Evolutionary conservation across 306 rosid genomes (phyloP), one percentile per base, ranked within the genome.

Genomic region (Pterocarpus santalinus): DNA sequence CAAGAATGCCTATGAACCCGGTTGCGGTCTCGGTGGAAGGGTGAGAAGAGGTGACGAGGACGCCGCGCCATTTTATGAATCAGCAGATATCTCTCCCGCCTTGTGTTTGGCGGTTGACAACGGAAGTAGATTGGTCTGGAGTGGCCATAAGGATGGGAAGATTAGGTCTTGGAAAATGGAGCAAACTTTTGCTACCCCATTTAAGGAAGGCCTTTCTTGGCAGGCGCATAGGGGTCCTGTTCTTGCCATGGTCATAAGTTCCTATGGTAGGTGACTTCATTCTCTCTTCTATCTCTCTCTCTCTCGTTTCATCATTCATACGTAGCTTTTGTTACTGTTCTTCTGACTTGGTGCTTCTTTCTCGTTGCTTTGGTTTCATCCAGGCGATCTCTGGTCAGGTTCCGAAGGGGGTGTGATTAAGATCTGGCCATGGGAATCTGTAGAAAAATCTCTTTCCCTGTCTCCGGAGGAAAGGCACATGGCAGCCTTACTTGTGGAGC

Each of bases 151-250:
- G 86, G 99, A 96, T 83, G 99, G 99, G 28, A 96, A 93, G 92
- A 88, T 96, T 51, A 86, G 97, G 77, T 92, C 98, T 2, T 93
- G 99, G 99, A 91, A 83, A 86, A 86, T 85, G 91, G 97, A 93
- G 78, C 97, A 90, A 83, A 78, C 88, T 30, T 81, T 86, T 76
- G 81, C 75, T 41, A 79, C 90, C 43, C 94, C 98, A 22, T 96
- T 96, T 62, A 96, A 90, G 91, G 99, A 96, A 82, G 99, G 97
- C 46, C 98, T 96, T 78, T 94, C 99, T 3, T 96, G 99, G 99
- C 99, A 88, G 83, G 99, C 97, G 3, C 97, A 96, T 62, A 89
- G 90, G n/a, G 91, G 89, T 64, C 95, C 98, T 35, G 97, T 93
- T 87, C 97, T 90, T 79, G 83, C 98, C 79, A 77, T 96, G 82